Base-by-base conservation (phyloP, 371 early-diverging fungal species). In the Fennellomyces sp. region DNA sequence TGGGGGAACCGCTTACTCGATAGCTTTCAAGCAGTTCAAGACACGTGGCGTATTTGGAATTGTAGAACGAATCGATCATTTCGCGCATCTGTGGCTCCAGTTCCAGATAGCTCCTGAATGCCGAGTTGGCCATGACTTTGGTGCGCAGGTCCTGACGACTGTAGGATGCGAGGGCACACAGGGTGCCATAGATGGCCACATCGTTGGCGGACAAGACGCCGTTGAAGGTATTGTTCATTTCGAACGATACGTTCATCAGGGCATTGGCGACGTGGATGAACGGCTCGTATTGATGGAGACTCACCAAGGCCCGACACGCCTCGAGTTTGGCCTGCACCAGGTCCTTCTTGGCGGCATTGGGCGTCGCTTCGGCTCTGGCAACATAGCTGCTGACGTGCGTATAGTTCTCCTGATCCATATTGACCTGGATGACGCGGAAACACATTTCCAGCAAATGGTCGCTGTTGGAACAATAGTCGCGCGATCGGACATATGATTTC, bases 101-200 rank as follows among this genome's bases (percentile, higher is more conserved):
- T 47, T 92, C 94, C 29, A 95, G 67, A 63, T 83, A 94, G 47
- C 83, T 83, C 54, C 89, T 90, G 68, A 94, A 91, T 10, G 84
- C 80, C 10, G 79, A 61, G 61, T 91, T 94, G 30, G 90, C 89
- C 35, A 92, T 76, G 8, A 93, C 81, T 58, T 84, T 69, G 0
- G 64, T 65, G 61, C 88, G 87, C 12, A 95, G 71, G 45, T 93
- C 88, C 35, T 75, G 58, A 33, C 95, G 80, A 56, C 88, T 86
- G 61, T 87, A 92, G 2, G 93, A 84, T 6, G 93, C 91, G 36
- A 95, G 66, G 0, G 93, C 93, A 63, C 90, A 91, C 12, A 94
- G 75, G 38, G 86, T 89, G 53, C 91, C 92, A 68, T 92, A 92
- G 2, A 90, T 76, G 12, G 94, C 94, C 45, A 95, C 76, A 67